Conservation (phyloP, 2,329 filamentous ascomycete species). For the Ophiocordyceps camponoti-floridani region DNA sequence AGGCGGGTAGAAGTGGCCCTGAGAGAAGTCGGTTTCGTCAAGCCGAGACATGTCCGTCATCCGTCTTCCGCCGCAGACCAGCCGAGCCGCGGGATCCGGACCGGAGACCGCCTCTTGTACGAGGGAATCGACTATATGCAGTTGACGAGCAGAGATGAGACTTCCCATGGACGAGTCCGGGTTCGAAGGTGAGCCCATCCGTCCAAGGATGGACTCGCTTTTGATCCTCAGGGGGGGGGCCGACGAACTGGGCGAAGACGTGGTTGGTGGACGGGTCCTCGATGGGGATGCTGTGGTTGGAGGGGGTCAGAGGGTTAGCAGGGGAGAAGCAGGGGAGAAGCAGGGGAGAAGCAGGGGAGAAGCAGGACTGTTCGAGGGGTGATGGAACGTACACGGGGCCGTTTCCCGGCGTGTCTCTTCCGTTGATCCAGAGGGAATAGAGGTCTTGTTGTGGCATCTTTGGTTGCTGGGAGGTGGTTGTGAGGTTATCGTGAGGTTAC, state of each 20-base stretch:
- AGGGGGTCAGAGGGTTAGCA: not conserved
- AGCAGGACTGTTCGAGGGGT: not conserved
- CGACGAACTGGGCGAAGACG: constrained; percentile 25
- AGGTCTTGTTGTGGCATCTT: not conserved
- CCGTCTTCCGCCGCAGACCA: constrained; percentile 25
- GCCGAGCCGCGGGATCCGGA: constrained; percentile 12
- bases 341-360: not conserved
- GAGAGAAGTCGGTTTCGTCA: constrained; percentile 31
- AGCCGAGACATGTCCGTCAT: constrained; percentile 28
- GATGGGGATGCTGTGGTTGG: constrained; percentile 23
- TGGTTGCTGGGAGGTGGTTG: not conserved
- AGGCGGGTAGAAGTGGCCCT: constrained; percentile 61
- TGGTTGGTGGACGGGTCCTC: constrained; percentile 35
- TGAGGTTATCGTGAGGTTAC: not conserved
- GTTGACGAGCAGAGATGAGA: constrained; percentile 42
- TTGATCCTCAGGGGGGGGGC: constrained; percentile 47
- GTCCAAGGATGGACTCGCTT: constrained; percentile 31
- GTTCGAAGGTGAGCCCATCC: constrained; percentile 40
- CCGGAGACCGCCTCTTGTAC: constrained; percentile 42
- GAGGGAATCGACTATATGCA: constrained; percentile 49
- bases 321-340: not conserved
- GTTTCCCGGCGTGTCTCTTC: not conserved
- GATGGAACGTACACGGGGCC: not conserved
- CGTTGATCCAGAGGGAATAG: not conserved
- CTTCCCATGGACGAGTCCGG: constrained; percentile 44